Base-by-base conservation (phyloP, 1,139 yeast species). In the Suhomyces wounanorum region DNA sequence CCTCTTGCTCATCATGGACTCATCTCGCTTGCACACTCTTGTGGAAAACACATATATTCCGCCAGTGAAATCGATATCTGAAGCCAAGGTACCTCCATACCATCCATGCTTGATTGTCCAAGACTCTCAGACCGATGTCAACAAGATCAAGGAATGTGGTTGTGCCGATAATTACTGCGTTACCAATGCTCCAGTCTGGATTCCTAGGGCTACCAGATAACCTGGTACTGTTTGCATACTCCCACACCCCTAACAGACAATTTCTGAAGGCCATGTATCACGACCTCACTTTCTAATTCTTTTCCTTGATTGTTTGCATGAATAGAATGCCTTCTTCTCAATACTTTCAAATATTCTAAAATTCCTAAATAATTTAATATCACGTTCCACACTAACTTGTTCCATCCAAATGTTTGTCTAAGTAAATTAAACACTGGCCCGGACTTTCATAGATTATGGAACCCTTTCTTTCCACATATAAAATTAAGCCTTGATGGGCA, bases 91-190 rank as follows among this genome's bases (percentile, higher is more conserved):
- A 2, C 79, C 79, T 10, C 59, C 63, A 11, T 75, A 74, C 56
- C 79, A 76, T 52, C 81, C 80, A 8, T 73, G 79, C 55, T 62
- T 76, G 48, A 73, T 76, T 23, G 78, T 75, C 39, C 78, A 75
- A 56, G 80, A 76, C 56, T 65, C 66, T 14, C 78, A 74, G 56
- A 72, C 77, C 1, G 79, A 75, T 54, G 66, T 68, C 8, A 66
- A 62, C 26, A 74, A 72, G 52, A 50, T 67, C 41, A 74, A 75
- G 53, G 66, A 69, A 3, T 76, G 80, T 59, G 81, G 81, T 4
- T 76, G 80, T 60, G 72, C 78, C 5, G 79, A 73, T 57, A 54
- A 57, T n/a, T 72, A 73, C 57, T 76, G 79, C 54, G 74, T 75
- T 23, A 74, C 67, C 54, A 69, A 73, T 52, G 79, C 77, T 0